Conservation (phyloP, 1,139 yeast genomes). For the Arxiozyma heterogenica region DNA sequence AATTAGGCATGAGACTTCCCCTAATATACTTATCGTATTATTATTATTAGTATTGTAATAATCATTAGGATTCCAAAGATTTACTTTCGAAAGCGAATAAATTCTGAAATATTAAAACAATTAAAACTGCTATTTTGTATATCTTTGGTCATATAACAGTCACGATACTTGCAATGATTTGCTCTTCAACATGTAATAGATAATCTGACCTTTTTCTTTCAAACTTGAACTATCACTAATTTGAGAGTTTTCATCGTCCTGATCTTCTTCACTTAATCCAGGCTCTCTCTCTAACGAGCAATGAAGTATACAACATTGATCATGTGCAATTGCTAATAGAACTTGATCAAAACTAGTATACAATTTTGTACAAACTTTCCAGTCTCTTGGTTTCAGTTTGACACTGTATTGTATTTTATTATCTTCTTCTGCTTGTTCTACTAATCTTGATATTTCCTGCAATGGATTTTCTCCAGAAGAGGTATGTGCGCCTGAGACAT, state of each 20-base stretch:
- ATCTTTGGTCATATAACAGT: neutral
- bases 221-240: neutral
- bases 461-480: slow-evolving; percentile 3
- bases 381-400: slow-evolving; percentile 24
- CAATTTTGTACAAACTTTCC: slow-evolving; percentile 29
- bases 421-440: slow-evolving; percentile 19
- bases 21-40: neutral
- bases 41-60: too few relatives aligned
- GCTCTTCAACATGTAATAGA: slow-evolving; percentile 29
- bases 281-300: slow-evolving; percentile 27
- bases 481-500: neutral
- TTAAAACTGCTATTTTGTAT: neutral
- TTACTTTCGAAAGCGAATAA: neutral
- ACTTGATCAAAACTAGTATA: slow-evolving; percentile 28
- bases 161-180: slow-evolving; percentile 15
- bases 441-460: slow-evolving; percentile 16
- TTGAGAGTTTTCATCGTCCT: slow-evolving; percentile 9
- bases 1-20: too few relatives aligned
- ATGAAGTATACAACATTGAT: slow-evolving; percentile 28
- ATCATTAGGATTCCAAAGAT: too few relatives aligned
- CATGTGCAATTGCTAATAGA: slow-evolving; percentile 27
- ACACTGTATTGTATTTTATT: slow-evolving; percentile 19
- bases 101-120: neutral
- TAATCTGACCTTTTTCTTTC: slow-evolving; percentile 24
- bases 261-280: slow-evolving; percentile 12